phyloP scores from a whole-genome alignment of 2,329 filamentous ascomycete genomes.

The Chrysoporthe deuterocubensis region DNA sequence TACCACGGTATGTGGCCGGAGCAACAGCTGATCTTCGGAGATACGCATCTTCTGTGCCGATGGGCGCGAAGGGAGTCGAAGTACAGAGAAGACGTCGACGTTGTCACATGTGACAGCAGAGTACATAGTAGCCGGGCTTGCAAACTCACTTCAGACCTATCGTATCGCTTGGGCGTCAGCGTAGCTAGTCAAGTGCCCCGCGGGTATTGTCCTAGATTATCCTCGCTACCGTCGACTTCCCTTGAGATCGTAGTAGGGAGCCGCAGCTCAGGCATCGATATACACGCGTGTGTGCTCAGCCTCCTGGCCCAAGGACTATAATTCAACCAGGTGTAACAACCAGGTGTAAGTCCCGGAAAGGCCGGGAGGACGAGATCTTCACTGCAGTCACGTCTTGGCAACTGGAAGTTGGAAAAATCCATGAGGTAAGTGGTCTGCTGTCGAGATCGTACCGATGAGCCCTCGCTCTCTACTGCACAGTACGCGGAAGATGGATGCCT shows the following conservation, averaged over 20 bases:
- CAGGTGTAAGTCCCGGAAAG: not conserved
- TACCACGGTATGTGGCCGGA: not conserved
- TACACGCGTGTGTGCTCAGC: not conserved
- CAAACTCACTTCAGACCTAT: not conserved
- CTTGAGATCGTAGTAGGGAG: not conserved
- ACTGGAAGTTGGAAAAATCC: too few species aligned
- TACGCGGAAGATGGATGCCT: too few species aligned
- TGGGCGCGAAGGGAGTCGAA: not conserved
- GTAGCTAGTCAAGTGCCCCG: not conserved
- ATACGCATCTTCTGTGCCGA: constrained; percentile 2
- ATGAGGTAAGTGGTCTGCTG: too few species aligned
- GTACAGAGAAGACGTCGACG: not conserved
- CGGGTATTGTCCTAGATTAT: not conserved
- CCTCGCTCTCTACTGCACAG: too few species aligned
- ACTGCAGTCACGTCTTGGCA: not conserved
- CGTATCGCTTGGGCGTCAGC: not conserved
- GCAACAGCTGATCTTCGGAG: not conserved
- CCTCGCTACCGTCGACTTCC: not conserved
- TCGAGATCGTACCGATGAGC: too few species aligned
- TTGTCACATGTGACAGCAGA: not conserved
- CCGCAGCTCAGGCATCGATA: not conserved
- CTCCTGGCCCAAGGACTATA: not conserved
- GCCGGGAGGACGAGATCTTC: not conserved
- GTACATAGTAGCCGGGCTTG: not conserved
- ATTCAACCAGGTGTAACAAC: not conserved